Percentiles rank a stretch among this genome's conserved stretches.
Evolutionary conservation across 2,329 filamentous ascomycete species (phyloP).

Genomic region (Trichoderma simmonsii): DNA sequence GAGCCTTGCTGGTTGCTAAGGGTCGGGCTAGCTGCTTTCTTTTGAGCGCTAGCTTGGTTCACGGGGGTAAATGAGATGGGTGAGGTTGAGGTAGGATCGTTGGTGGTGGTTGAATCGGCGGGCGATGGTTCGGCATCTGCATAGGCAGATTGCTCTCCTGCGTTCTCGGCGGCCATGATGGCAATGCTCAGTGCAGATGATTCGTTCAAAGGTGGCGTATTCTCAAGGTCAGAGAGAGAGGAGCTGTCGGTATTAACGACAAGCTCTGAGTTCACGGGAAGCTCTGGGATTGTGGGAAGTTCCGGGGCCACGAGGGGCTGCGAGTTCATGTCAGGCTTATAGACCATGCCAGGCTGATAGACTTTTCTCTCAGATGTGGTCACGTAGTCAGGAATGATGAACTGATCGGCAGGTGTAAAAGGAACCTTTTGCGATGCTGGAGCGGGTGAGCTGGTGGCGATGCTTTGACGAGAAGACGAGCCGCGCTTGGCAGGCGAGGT

Average conservation of each 20-base stretch:
- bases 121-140: not conserved
- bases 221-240: slow-evolving; percentile 12
- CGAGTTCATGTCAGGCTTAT: not conserved
- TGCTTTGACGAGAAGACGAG: not conserved
- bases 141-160: not conserved
- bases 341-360: not conserved
- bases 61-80: slow-evolving; percentile 29
- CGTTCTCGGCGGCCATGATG: not conserved
- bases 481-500: not conserved
- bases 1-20: not conserved
- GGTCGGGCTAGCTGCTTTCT: not conserved
- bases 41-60: slow-evolving; percentile 22
- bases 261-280: not conserved
- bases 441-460: not conserved
- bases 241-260: not conserved
- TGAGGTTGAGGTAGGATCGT: not conserved
- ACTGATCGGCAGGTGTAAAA: not conserved
- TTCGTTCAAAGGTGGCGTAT: slow-evolving; percentile 3
- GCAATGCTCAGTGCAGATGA: not conserved
- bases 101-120: not conserved
- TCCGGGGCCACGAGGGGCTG: not conserved
- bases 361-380: not conserved
- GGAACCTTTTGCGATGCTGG: not conserved
- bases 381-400: not conserved
- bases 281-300: not conserved